Base-by-base conservation (phyloP, 1,139 yeast genomes). In the Wickerhamiella infanticola region DNA sequence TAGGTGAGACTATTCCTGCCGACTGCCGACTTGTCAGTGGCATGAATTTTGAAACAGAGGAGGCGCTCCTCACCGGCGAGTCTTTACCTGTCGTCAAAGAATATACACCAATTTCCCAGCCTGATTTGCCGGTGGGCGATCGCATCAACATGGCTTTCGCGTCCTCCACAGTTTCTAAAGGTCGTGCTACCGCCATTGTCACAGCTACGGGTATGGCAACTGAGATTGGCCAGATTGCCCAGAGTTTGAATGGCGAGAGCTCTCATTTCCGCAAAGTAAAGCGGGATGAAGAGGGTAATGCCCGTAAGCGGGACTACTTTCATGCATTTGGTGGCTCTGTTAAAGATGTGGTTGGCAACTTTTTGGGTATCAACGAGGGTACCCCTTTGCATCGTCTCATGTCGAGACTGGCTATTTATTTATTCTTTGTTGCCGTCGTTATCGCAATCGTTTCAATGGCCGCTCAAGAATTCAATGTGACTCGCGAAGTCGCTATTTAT, bases 391-490 rank as follows among this genome's bases (percentile, higher is more conserved):
- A 77, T 52, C 68, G 79, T 50, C 72, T 74, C 53, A 67, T 82
- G 46, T 73, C 93, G 1, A 75, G 79, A 70, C 69, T 82, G 45
- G 90, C 94, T 18, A 74, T 81, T 44, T 45, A 72, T 42, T 67
- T 82, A 42, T 81, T 82, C 54, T 72, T 74, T 61, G 68, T 81
- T 43, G 93, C 94, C 2, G 86, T 81, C 29, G 50, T 81, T 4
- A 77, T 81, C 58, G 93, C 93, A 3, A 77, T 82, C 48, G 74
- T 82, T 42, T 90, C 81, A 4, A 79, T 82, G 88, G 88, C 77
- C 2, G 76, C 86, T 9, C 88, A 81, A 60, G 73, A 72, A 54
- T 76, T 82, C 63, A 58, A 63, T 37, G 90, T 81, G 33, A 74
- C 73, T 51, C 72, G 68, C 46, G 81, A 80, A 53, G 90, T 82